A percentile compares a stretch with the other conserved stretches of the same genome.
phyloP scores from a whole-genome alignment of 192 early-diverging fungal genomes.

The Backusella tarrabulga region DNA sequence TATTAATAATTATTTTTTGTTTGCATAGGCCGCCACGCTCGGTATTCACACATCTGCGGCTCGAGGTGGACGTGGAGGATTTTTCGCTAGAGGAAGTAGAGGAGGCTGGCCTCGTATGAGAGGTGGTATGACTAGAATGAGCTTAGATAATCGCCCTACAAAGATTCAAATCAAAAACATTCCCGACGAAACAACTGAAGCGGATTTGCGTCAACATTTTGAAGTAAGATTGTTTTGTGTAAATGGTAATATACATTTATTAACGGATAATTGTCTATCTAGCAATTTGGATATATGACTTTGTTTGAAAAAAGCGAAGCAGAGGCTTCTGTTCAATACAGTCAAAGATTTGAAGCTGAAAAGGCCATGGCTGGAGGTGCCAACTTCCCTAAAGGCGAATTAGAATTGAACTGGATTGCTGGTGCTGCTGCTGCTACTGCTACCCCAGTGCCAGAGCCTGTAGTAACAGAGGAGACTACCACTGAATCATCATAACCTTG shows the following conservation, averaged over 20 bases:
- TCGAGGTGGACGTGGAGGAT: conserved; percentile 48
- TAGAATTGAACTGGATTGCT: conserved; percentile 15
- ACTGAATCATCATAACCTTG: not conserved
- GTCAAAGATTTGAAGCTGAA: conserved; percentile 33
- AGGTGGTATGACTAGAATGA: conserved; percentile 39
- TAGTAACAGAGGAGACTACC: not conserved
- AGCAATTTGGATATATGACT: conserved; percentile 22
- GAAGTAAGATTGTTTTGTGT: conserved; percentile 46
- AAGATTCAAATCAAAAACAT: conserved; percentile 64
- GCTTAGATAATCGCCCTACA: conserved; percentile 71
- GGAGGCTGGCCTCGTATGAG: conserved; percentile 34
- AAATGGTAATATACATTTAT: not conserved
- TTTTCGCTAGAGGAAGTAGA: conserved; percentile 45
- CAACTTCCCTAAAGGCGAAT: conserved; percentile 16
- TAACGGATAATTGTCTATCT: not conserved
- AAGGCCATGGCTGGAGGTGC: conserved; percentile 30
- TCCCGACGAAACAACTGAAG: conserved; percentile 34
- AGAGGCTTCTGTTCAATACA: conserved; percentile 17
- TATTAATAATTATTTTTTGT: conserved; percentile 3
- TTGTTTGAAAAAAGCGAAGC: conserved; percentile 10
- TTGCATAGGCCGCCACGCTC: conserved; percentile 34
- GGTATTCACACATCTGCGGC: conserved; percentile 33
- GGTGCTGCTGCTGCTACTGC: not conserved
- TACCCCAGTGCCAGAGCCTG: not conserved
- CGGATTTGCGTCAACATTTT: conserved; percentile 57